Evolutionary conservation across 2,329 filamentous ascomycete species (phyloP), one percentile per base, ranked within the genome.

Genomic region (Ophiostoma novo-ulmi): DNA sequence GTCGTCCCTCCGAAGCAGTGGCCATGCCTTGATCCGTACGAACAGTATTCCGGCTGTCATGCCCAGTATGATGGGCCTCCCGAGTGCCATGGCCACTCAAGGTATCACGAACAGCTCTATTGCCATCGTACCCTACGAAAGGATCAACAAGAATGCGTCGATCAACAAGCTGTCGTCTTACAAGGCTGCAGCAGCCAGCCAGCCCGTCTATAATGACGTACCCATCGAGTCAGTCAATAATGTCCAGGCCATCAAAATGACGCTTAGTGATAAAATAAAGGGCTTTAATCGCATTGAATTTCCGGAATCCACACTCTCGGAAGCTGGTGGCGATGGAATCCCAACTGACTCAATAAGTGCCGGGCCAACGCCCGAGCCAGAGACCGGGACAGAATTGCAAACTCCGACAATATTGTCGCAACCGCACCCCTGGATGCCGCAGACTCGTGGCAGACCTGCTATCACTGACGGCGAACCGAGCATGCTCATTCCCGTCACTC

Each of bases 171-270:
- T 17, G 36, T 31, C 36, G 14, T 65, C 61, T 3, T 65, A 11
- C 17, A 65, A 7, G n/a, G 73, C 74, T 2, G 72, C 75, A 41
- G 67, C 75, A 52, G 75, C 78, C 70, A 78, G 74, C 44, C 69
- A 77, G 69, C 76, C 76, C 26, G 75, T 78, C n/a, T 75, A 75
- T 22, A 63, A 20, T 5, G 63, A 65, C 1, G 63, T 17, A 20
- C 13, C 35, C 14, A 5, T 20, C 2, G 5, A 22, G 36, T 22
- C 63, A 22, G 4, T 13, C 1, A 31, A 14, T 10, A n/a, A 20
- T 22, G 52, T n/a, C 22, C 55, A 26, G 3, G 22, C 26, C 13
- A 26, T 20, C 2, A 5, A 17, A 14, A 35, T 14, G 22, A 10
- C 13, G 3, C 10, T 63, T 26, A 5, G 22, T 11, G 8, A 22